Conservation (phyloP, 805 yeast species). For the Limtongia smithiae region DNA sequence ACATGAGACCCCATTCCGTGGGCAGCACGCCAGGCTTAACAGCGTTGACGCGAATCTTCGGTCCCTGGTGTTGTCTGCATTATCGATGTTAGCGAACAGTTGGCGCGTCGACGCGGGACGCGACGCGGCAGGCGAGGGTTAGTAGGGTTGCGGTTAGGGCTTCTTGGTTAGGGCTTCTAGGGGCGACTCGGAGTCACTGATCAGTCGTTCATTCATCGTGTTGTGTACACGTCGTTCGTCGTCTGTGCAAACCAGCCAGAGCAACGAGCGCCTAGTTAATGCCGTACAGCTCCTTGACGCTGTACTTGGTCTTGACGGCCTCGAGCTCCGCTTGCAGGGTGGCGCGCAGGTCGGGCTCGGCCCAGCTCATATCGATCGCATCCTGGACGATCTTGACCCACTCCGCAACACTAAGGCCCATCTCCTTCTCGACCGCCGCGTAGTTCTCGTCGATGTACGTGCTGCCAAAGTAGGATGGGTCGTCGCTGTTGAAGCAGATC, state of each 20-base stretch:
- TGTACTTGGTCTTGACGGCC: constrained; percentile 24
- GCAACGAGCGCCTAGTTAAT: constrained; percentile 4
- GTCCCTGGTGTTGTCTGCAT: constrained; percentile 23
- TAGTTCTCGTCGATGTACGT: constrained; percentile 81
- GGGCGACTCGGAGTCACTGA: too few relatives aligned
- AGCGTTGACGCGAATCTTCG: constrained; percentile 28
- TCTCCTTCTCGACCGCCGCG: constrained; percentile 58
- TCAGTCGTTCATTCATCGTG: not conserved
- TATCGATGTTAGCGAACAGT: too few relatives aligned
- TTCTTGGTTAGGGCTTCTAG: too few relatives aligned
- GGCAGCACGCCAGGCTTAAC: constrained; percentile 30
- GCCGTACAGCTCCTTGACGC: constrained; percentile 25
- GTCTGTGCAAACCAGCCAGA: not conserved
- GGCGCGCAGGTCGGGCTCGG: constrained; percentile 49
- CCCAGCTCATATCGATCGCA: constrained; percentile 72
- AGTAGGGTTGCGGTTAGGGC: too few relatives aligned
- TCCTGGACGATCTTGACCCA: constrained; percentile 66
- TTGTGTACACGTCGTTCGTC: not conserved
- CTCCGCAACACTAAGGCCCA: constrained; percentile 55
- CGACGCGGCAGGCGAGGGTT: not conserved
- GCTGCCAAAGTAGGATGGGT: constrained; percentile 73
- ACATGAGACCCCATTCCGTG: constrained; percentile 34
- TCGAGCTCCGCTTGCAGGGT: constrained; percentile 40
- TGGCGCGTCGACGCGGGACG: not conserved
- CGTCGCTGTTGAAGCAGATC: constrained; percentile 73